Percentiles rank a stretch among this genome's conserved stretches.
Conservation (phyloP, 768 basidiomycete species). For the Mycena amicta region DNA sequence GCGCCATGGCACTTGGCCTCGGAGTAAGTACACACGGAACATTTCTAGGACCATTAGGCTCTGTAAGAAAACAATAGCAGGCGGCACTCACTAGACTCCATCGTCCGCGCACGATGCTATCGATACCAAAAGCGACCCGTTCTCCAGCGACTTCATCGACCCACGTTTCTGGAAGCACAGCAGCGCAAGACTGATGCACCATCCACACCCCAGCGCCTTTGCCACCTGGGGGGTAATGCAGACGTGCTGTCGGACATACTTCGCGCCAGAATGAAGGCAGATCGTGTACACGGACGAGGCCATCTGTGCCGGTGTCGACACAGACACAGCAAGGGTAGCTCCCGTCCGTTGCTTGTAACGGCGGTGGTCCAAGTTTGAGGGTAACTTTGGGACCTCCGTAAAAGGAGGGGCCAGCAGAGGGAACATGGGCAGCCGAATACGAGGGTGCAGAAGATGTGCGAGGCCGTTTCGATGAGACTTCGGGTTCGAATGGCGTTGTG, state of each 20-base stretch:
- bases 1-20: constrained; percentile 72
- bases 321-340: constrained; percentile 72
- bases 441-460: neutral
- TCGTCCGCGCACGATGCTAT: constrained; percentile 85
- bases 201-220: constrained; percentile 57
- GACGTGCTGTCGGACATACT: constrained; percentile 40
- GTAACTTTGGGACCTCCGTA: constrained; percentile 46
- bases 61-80: no score
- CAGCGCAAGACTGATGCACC: constrained; percentile 83
- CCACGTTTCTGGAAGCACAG: constrained; percentile 89
- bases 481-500: constrained; percentile 9
- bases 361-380: constrained; percentile 68
- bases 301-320: constrained; percentile 52
- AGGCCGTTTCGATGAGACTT: constrained; percentile 9
- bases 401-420: neutral
- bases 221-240: constrained; percentile 3
- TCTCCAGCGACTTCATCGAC: constrained; percentile 65
- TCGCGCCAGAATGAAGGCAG: constrained; percentile 62
- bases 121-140: constrained; percentile 76
- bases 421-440: neutral
- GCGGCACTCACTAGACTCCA: constrained; percentile 93
- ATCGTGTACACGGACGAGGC: constrained; percentile 67
- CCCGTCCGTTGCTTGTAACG: constrained; percentile 48
- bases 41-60: constrained; percentile 75
- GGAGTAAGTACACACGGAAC: constrained; percentile 76